Evolutionary conservation across 1,284 basidiomycete genomes (phyloP), one percentile per base, ranked within the genome.

Genomic region (Vanrija humicola): DNA sequence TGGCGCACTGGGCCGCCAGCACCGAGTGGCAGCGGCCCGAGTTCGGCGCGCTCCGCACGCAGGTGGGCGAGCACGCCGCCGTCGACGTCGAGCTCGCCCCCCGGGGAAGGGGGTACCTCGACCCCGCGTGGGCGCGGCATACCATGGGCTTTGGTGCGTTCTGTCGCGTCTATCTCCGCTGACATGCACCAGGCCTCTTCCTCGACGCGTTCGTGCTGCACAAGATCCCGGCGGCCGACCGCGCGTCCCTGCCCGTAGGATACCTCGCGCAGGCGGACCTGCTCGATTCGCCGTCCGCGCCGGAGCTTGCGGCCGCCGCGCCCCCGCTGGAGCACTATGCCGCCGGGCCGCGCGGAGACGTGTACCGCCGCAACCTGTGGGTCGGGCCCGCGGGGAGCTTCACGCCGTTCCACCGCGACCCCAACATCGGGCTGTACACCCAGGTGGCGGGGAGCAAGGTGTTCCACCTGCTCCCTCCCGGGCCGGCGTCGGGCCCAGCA

Each of bases 241-340:
- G 64, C 3, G 39, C 55, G 5, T 43, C 58, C 15, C 46, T 69
- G 6, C 72, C 73, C 4, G 60, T 59, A n/a, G 72, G 64, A 10
- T 74, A 75, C 54, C 64, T 75, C 8, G 73, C 73, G n/a, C 72
- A 75, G 55, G 63, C 65, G 7, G 69, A 70, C 34, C 46, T 74
- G 0, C 58, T 70, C 38, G 69, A 68, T 48, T 40, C 49, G 6
- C 44, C 34, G n/a, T 43, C 53, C 16, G 46, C 59, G n/a, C 56
- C 68, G 3, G 23, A 21, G 1, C 40, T 66, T 6, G n/a, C 53
- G 5, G 40, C 46, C 6, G 61, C 61, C 18, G 54, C 65, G 5
- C 72, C 73, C 0, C 34, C 48, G 5, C 51, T 73, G 16, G 58
- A 64, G 2, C 70, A 73, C 51, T 72, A 66, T 53, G 39, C 48